Conservation (phyloP, 2,329 filamentous ascomycete species). For the Pseudocercospora vitis region DNA sequence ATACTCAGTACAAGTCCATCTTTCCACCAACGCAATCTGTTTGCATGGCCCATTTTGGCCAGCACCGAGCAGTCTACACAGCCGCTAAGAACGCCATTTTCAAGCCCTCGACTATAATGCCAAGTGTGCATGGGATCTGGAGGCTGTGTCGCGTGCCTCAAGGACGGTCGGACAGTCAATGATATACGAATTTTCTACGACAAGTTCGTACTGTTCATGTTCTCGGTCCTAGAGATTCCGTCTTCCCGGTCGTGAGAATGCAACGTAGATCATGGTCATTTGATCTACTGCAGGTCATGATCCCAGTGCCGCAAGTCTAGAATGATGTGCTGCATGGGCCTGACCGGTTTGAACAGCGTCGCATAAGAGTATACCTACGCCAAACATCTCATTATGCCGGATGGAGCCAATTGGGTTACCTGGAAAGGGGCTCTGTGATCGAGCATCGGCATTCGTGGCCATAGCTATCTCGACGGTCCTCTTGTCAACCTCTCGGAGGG, state of each 20-base stretch:
- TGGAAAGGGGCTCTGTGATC: too few relatives aligned
- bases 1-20: too few relatives aligned
- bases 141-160: conserved; percentile 1
- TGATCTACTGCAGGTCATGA: conserved; percentile 3
- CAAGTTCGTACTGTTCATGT: background rate
- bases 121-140: background rate
- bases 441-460: too few relatives aligned
- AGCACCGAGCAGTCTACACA: background rate
- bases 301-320: background rate
- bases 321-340: background rate
- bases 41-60: background rate
- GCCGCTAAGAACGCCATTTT: background rate
- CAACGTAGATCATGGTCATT: background rate
- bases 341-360: too few relatives aligned
- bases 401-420: too few relatives aligned
- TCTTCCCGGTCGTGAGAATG: background rate
- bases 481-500: too few relatives aligned
- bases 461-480: too few relatives aligned
- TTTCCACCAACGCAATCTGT: too few relatives aligned
- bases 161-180: background rate
- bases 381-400: too few relatives aligned
- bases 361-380: too few relatives aligned
- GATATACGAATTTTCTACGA: conserved; percentile 1
- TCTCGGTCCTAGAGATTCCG: background rate
- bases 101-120: background rate